Conservation (phyloP, 2,329 filamentous ascomycete species). For the Aciculosporium take region DNA sequence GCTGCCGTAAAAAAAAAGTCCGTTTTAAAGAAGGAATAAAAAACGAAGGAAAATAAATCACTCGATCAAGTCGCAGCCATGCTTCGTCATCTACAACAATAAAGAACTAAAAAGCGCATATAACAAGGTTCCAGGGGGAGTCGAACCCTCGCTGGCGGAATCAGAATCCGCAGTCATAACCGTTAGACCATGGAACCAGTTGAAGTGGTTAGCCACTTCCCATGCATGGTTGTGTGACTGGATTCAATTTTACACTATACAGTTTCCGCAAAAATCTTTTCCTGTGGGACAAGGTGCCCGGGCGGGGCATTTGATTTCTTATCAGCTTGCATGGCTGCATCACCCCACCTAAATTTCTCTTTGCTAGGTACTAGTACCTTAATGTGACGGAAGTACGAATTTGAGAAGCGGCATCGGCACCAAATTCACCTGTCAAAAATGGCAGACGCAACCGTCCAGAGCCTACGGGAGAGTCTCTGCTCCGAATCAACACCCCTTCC, state of each 20-base stretch:
- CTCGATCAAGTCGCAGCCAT: no score
- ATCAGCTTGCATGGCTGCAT: no score
- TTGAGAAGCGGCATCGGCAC: no score
- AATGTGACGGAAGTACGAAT: neutral
- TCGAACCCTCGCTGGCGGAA: slow-evolving; percentile 25
- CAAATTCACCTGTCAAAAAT: slow-evolving; percentile 8
- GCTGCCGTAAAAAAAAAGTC: no score
- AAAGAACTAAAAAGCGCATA: neutral
- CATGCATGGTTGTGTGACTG: slow-evolving; percentile 7
- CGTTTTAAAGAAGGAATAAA: neutral
- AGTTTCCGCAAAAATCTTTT: no score
- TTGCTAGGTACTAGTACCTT: no score
- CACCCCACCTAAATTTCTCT: slow-evolving; percentile 24
- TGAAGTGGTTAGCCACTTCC: slow-evolving; percentile 15
- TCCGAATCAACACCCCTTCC: slow-evolving; percentile 73
- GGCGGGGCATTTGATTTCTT: no score
- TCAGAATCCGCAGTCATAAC: slow-evolving; percentile 24
- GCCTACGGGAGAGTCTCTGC: slow-evolving; percentile 61
- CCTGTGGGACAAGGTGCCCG: no score
- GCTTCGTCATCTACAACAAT: neutral
- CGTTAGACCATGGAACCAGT: slow-evolving; percentile 22
- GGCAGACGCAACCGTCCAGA: slow-evolving; percentile 34
- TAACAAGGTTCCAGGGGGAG: slow-evolving; percentile 20
- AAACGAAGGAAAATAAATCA: neutral
- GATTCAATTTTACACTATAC: slow-evolving; percentile 1